phyloP scores from a whole-genome alignment of 768 basidiomycete species.

The Tulasnella sp. region DNA sequence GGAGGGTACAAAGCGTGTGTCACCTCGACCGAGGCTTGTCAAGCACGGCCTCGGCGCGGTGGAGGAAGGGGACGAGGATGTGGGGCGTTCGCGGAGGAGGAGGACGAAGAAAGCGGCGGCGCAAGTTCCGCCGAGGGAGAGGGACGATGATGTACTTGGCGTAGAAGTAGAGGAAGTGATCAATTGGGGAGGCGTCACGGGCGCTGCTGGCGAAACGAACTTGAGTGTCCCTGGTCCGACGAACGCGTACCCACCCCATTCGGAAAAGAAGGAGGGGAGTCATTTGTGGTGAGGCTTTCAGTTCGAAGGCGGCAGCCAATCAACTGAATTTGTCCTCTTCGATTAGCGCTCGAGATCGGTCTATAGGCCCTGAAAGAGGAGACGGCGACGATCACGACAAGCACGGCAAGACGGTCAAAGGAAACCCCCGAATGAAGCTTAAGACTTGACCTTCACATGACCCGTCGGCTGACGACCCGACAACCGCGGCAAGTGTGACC shows the following conservation, averaged over 20 bases:
- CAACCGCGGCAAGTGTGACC: conserved; percentile 58
- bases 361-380: no score
- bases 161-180: conserved; percentile 48
- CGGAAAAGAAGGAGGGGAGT: conserved; percentile 40
- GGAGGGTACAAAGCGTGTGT: conserved; percentile 20
- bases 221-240: conserved; percentile 41
- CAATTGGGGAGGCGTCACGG: conserved; percentile 86
- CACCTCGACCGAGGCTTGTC: conserved; percentile 31
- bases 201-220: conserved; percentile 50
- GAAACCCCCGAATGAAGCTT: conserved; percentile 83
- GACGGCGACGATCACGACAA: conserved; percentile 35
- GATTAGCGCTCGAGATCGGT: neutral
- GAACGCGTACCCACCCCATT: conserved; percentile 11
- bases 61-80: conserved; percentile 19
- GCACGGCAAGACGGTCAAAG: conserved; percentile 51
- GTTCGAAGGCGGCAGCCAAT: no score
- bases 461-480: conserved; percentile 20
- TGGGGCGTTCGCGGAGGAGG: neutral
- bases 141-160: conserved; percentile 39
- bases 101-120: neutral
- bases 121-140: neutral
- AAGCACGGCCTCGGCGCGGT: conserved; percentile 12
- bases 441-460: conserved; percentile 66
- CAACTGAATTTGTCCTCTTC: neutral
- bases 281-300: no score